A percentile compares a stretch with the other conserved stretches of the same genome.
Evolutionary conservation across 306 rosid species (phyloP).

Genomic region (Cyamopsis tetragonoloba): DNA sequence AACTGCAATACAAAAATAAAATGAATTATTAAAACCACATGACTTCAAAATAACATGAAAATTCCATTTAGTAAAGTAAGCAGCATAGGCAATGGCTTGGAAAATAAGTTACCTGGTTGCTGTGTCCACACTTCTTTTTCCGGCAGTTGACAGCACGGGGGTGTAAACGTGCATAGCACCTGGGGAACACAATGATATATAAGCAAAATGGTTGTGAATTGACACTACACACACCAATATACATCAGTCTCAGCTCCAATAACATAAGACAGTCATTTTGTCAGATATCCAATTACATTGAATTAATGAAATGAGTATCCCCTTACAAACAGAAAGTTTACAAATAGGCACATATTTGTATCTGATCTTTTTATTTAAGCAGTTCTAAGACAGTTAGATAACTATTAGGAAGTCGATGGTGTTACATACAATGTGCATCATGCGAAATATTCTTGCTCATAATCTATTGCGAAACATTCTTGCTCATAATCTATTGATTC

Average conservation of each 20-base stretch:
- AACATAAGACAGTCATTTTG: not conserved
- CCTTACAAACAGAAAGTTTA: no score
- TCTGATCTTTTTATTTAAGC: not conserved
- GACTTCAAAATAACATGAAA: not conserved
- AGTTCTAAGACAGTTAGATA: not conserved
- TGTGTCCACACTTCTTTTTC: conserved; percentile 99
- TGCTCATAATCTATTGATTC: not conserved
- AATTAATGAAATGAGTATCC: no score
- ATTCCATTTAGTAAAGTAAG: not conserved
- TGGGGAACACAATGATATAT: conserved; percentile 19
- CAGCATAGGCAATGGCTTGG: not conserved
- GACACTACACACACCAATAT: not conserved
- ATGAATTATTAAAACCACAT: no score
- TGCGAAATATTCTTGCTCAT: not conserved
- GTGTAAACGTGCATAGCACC: conserved; percentile 94
- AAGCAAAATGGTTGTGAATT: not conserved
- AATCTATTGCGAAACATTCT: not conserved
- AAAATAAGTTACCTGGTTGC: conserved; percentile 70
- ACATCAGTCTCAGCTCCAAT: not conserved
- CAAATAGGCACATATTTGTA: not conserved
- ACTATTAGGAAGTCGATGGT: not conserved
- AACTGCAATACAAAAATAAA: conserved; percentile 50
- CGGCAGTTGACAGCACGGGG: conserved; percentile 99
- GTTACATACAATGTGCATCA: not conserved
- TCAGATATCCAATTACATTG: not conserved